These are phyloP conservation scores for Candida montana DNA, from an alignment of 805 yeast genomes.

Conservation along the genomic window DNA sequence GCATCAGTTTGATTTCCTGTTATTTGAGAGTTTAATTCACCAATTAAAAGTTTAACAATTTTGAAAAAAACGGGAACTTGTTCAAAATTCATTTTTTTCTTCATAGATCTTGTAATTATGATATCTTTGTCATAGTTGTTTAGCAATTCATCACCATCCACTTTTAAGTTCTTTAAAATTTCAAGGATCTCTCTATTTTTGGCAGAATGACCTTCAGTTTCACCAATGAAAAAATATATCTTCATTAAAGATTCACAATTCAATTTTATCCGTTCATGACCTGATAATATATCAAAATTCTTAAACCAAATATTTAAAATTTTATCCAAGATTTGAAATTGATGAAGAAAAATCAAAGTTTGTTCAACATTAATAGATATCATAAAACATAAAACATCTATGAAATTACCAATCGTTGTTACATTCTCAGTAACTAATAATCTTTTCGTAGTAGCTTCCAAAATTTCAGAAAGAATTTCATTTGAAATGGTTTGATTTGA, in stretches of 20 bases:
- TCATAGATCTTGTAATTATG: conserved; percentile 85
- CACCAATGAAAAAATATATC: conserved; percentile 54
- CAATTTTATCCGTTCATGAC: conserved; percentile 58
- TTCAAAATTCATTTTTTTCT: conserved; percentile 54
- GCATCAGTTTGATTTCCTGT: conserved; percentile 11
- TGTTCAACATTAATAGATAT: conserved; percentile 56
- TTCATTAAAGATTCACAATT: conserved; percentile 66
- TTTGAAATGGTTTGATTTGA: conserved; percentile 3
- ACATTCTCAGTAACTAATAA: conserved; percentile 62
- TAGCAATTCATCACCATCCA: conserved; percentile 74
- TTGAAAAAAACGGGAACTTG: conserved; percentile 65
- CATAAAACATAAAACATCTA: conserved; percentile 70
- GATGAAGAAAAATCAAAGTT: conserved; percentile 55
- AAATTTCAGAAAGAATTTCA: conserved; percentile 42
- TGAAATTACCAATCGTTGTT: conserved; percentile 69
- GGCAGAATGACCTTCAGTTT: conserved; percentile 15
- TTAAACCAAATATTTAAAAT: conserved; percentile 79
- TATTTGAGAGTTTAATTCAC: conserved; percentile 64
- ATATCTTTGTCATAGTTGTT: conserved; percentile 44
- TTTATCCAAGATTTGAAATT: conserved; percentile 33
- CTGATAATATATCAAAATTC: conserved; percentile 75
- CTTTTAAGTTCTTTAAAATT: conserved; percentile 42
- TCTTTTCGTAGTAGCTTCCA: conserved; percentile 68
- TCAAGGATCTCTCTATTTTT: background rate
- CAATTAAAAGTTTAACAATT: conserved; percentile 62